Conservation (phyloP, 1,139 yeast species). For the Yamadazyma dushanensis region DNA sequence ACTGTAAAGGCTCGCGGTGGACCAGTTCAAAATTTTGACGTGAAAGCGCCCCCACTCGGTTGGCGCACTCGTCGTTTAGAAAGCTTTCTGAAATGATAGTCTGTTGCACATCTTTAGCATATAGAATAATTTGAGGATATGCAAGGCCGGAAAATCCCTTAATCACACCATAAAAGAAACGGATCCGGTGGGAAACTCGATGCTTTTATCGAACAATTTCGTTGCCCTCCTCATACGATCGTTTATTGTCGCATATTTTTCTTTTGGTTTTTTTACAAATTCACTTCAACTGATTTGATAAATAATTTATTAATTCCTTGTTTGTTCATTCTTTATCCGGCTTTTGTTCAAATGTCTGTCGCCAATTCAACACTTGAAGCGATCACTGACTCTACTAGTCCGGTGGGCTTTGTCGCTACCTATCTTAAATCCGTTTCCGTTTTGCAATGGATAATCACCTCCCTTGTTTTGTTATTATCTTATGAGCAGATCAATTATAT, state of each 20-base stretch:
- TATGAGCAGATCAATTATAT: conserved; percentile 85
- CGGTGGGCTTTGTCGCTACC: neutral
- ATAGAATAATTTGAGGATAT: too few species aligned
- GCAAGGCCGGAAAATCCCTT: neutral
- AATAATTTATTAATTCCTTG: neutral
- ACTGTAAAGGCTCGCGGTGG: too few species aligned
- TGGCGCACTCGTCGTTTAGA: neutral
- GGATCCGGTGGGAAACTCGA: too few species aligned
- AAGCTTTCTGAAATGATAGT: neutral
- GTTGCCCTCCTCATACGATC: neutral
- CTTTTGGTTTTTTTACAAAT: neutral
- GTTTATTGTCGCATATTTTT: conserved; percentile 1
- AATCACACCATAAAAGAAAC: neutral
- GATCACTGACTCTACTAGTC: neutral
- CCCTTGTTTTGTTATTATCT: conserved; percentile 52
- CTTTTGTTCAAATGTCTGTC: neutral
- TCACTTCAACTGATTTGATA: conserved; percentile 1
- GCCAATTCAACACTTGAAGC: conserved; percentile 1
- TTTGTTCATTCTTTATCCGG: too few species aligned
- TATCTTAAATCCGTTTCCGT: conserved; percentile 1
- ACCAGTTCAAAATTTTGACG: conserved; percentile 6
- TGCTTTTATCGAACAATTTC: too few species aligned
- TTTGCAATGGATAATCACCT: conserved; percentile 51
- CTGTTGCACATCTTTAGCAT: neutral
- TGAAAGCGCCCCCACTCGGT: too few species aligned